phyloP scores from a whole-genome alignment of 2,329 filamentous ascomycete genomes.

The Aschersonia sp. region DNA sequence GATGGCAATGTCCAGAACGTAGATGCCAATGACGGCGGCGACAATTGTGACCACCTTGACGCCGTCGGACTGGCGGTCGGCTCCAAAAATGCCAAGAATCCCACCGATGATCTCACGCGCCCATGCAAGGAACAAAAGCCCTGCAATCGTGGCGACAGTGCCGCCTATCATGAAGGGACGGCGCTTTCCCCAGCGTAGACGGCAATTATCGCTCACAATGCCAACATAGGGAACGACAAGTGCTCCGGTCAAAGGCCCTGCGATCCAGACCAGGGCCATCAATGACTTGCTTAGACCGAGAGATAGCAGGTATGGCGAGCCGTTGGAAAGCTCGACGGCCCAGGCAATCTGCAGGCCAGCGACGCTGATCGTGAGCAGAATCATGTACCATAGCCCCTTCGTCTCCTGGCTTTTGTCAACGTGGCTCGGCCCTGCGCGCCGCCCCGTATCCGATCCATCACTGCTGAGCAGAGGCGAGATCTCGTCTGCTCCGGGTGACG shows the following conservation, averaged over 20 bases:
- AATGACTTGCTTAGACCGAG: constrained; percentile 71
- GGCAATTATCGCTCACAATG: constrained; percentile 67
- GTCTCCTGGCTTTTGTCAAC: constrained; percentile 36
- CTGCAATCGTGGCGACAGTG: constrained; percentile 48
- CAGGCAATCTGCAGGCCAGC: constrained; percentile 87
- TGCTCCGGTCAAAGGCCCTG: constrained; percentile 63
- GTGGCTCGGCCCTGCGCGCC: not conserved
- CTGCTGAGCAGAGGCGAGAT: constrained; percentile 15
- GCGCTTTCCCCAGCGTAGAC: constrained; percentile 59
- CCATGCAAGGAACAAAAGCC: constrained; percentile 60
- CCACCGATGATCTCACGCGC: constrained; percentile 57
- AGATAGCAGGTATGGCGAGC: constrained; percentile 70
- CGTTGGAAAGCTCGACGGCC: constrained; percentile 89
- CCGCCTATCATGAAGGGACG: constrained; percentile 72
- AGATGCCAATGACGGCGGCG: constrained; percentile 74
- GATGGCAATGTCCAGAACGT: constrained; percentile 84
- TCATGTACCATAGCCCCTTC: constrained; percentile 74
- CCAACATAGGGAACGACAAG: constrained; percentile 74
- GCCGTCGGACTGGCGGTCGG: constrained; percentile 45
- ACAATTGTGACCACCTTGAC: constrained; percentile 57
- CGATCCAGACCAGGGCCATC: constrained; percentile 75
- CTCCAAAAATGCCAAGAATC: constrained; percentile 56
- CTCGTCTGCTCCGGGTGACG: constrained; percentile 9
- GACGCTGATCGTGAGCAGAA: constrained; percentile 74
- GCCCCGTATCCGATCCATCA: not conserved